A percentile compares a stretch with the other conserved stretches of the same genome.
Conservation (phyloP, 2,329 filamentous ascomycete genomes). For the Stagonosporopsis cucurbitacearum region DNA sequence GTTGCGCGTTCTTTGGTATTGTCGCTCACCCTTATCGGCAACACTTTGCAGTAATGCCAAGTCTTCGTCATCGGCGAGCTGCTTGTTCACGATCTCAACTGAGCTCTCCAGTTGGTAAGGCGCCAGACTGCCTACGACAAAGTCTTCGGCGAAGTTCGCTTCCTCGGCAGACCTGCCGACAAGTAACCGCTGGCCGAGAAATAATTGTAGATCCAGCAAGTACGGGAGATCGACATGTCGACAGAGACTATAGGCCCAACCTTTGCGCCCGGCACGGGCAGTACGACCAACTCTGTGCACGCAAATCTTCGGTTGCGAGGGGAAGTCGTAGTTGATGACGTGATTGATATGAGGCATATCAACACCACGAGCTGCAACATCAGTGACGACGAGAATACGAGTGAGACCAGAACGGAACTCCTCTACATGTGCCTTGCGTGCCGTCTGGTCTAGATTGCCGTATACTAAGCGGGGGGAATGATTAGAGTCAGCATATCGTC, state of each 20-base stretch:
- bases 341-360: slow-evolving; percentile 96
- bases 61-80: slow-evolving; percentile 77
- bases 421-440: slow-evolving; percentile 88
- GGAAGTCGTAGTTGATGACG: slow-evolving; percentile 98
- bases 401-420: slow-evolving; percentile 84
- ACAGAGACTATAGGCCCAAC: slow-evolving; percentile 94
- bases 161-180: slow-evolving; percentile 69
- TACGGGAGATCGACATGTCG: slow-evolving; percentile 89
- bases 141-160: slow-evolving; percentile 78
- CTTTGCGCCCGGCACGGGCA: slow-evolving; percentile 87
- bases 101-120: slow-evolving; percentile 76
- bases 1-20: slow-evolving; percentile 89
- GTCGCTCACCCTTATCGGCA: slow-evolving; percentile 85
- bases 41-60: slow-evolving; percentile 74
- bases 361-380: slow-evolving; percentile 95
- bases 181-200: slow-evolving; percentile 83
- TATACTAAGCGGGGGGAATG: slow-evolving; percentile 64
- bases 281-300: slow-evolving; percentile 96
- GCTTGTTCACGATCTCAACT: slow-evolving; percentile 83
- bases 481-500: neutral
- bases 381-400: slow-evolving; percentile 93
- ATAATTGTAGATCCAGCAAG: slow-evolving; percentile 90
- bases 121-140: slow-evolving; percentile 79
- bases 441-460: slow-evolving; percentile 91
- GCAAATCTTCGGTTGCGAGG: slow-evolving; percentile 94